Evolutionary conservation across 176 grass and related monocot species (phyloP).

Genomic region (Melocanna baccifera): DNA sequence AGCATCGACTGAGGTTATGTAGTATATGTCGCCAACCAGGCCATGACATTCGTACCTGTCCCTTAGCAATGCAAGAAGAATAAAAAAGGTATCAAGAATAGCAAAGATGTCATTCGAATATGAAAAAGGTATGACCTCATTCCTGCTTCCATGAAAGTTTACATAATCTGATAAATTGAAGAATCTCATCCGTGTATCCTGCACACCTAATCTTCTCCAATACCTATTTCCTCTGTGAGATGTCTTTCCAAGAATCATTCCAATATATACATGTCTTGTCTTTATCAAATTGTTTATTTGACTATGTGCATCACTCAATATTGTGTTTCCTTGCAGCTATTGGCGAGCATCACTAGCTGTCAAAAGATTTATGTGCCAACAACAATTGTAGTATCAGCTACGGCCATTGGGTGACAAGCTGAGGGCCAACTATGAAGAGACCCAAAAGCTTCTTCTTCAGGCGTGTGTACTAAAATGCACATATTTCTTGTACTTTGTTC

Average conservation of each 20-base stretch:
- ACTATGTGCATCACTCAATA: too few species aligned
- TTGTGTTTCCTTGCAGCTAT: constrained; percentile 54
- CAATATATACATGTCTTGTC: not conserved
- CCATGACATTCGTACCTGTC: not conserved
- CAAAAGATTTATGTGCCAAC: constrained; percentile 79
- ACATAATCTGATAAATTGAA: not conserved
- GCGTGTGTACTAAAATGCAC: not conserved
- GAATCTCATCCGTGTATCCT: not conserved
- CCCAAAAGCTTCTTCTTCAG: constrained; percentile 69
- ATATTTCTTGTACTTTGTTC: not conserved
- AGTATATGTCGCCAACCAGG: too few species aligned
- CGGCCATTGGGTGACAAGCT: constrained; percentile 51
- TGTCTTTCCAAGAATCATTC: not conserved
- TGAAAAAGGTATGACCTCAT: constrained; percentile 67
- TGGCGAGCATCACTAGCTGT: constrained; percentile 72
- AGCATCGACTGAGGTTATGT: not conserved
- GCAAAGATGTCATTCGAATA: too few species aligned
- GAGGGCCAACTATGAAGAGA: constrained; percentile 63
- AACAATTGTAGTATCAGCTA: constrained; percentile 61
- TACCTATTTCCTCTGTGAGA: too few species aligned
- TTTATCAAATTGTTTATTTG: not conserved
- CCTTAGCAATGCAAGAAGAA: not conserved
- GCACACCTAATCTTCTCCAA: not conserved
- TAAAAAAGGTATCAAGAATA: too few species aligned
- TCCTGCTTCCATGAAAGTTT: not conserved